phyloP scores from a whole-genome alignment of 306 rosid genomes.

The Macrotyloma uniflorum region DNA sequence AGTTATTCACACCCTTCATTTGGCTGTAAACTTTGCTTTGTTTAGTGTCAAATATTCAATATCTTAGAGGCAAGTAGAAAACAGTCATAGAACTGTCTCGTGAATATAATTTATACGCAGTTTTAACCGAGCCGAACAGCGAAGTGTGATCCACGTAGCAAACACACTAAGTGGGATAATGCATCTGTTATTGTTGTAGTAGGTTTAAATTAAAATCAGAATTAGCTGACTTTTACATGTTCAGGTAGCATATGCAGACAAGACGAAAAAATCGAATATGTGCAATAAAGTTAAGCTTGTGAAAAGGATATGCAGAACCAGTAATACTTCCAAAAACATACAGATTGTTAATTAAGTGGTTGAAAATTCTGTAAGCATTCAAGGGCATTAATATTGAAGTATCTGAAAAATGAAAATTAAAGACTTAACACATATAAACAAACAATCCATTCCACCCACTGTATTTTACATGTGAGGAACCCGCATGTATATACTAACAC shows the following conservation, averaged over 20 bases:
- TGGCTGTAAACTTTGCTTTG: background rate
- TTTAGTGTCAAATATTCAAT: background rate
- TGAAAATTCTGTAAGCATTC: background rate
- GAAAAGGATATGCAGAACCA: background rate
- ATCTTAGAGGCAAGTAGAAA: background rate
- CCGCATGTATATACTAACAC: background rate
- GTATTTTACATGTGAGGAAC: background rate
- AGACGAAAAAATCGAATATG: background rate
- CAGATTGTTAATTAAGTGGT: too few relatives aligned
- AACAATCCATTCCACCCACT: background rate
- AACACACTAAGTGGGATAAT: background rate
- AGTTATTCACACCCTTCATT: background rate
- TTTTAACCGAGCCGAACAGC: too few relatives aligned
- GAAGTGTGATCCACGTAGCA: background rate
- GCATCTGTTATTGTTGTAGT: background rate
- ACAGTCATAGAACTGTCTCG: constrained; percentile 1
- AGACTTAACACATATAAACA: background rate
- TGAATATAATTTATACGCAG: constrained; percentile 3
- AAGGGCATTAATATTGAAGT: background rate
- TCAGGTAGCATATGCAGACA: background rate
- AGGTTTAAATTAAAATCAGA: background rate
- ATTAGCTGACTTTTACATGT: background rate
- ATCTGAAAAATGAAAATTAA: background rate
- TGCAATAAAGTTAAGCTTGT: background rate
- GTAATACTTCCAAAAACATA: background rate